phyloP scores from a whole-genome alignment of 768 basidiomycete genomes.

The Piloderma croceum region DNA sequence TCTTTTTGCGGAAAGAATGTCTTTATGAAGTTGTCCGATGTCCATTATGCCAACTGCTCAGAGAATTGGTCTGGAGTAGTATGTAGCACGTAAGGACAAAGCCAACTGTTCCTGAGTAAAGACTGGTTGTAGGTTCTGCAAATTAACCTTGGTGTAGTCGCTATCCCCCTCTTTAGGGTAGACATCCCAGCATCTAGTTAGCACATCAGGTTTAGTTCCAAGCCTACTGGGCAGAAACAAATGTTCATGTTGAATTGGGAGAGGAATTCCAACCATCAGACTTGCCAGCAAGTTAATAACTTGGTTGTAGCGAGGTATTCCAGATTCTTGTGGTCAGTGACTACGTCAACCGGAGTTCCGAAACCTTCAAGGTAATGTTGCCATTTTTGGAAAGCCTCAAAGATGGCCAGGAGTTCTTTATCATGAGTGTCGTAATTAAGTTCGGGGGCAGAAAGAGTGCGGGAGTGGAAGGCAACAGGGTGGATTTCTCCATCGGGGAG shows the following conservation, averaged over 20 bases:
- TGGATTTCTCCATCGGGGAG: constrained; percentile 20
- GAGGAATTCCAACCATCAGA: constrained; percentile 37
- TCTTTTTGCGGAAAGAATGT: constrained; percentile 12
- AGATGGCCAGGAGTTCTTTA: constrained; percentile 44
- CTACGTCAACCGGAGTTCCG: constrained; percentile 16
- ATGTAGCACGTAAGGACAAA: constrained; percentile 10
- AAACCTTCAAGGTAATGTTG: constrained; percentile 28
- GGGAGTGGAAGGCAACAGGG: constrained; percentile 36
- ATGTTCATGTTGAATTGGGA: too few relatives aligned
- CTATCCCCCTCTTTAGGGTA: constrained; percentile 24
- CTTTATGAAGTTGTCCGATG: too few relatives aligned
- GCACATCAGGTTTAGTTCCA: constrained; percentile 19
- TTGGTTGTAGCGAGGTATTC: constrained; percentile 36
- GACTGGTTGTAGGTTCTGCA: constrained; percentile 17
- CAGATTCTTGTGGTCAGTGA: constrained; percentile 36
- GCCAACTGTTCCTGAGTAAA: constrained; percentile 16
- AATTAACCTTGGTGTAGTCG: constrained; percentile 18
- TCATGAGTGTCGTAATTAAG: constrained; percentile 43
- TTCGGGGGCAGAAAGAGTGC: constrained; percentile 27
- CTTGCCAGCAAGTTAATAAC: constrained; percentile 37
- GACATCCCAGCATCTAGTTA: constrained; percentile 22
- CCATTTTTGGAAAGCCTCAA: constrained; percentile 31
- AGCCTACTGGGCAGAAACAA: constrained; percentile 15
- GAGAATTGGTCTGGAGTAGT: constrained; percentile 3
- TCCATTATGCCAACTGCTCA: constrained; percentile 12